Percentiles rank a stretch among this genome's conserved stretches.
phyloP scores from a whole-genome alignment of 306 rosid species.

The Castanea crenata region DNA sequence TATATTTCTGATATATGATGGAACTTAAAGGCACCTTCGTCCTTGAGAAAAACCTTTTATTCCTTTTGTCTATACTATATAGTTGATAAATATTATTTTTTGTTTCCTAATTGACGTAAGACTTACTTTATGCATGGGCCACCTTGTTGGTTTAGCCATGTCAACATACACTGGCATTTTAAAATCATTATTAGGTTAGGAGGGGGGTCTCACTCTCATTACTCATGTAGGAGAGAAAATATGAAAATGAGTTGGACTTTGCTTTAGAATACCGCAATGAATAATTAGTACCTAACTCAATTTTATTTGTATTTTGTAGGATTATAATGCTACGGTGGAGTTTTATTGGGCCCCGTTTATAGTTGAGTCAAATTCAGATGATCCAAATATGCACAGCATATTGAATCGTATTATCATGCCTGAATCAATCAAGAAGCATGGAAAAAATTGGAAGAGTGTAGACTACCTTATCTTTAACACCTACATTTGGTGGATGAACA shows the following conservation, averaged over 20 bases:
- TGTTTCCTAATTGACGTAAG: neutral
- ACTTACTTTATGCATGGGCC: neutral
- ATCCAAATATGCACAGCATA: slow-evolving; percentile 85
- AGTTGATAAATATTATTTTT: neutral
- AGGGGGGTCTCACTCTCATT: neutral
- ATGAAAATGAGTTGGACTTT: neutral
- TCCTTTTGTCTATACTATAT: no score
- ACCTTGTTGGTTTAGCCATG: neutral
- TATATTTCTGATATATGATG: no score
- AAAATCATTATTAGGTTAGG: neutral
- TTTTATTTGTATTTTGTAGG: slow-evolving; percentile 38
- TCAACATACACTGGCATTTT: neutral
- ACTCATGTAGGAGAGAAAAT: neutral
- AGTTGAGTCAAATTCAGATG: slow-evolving; percentile 95
- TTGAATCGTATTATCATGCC: slow-evolving; percentile 86
- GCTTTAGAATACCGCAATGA: slow-evolving; percentile 24
- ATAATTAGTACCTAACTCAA: neutral
- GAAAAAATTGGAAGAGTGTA: slow-evolving; percentile 68
- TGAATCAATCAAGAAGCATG: slow-evolving; percentile 83
- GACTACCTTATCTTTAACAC: slow-evolving; percentile 87
- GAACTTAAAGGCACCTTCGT: no score
- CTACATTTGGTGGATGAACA: slow-evolving; percentile 99
- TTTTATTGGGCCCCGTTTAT: slow-evolving; percentile 97
- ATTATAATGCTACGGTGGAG: slow-evolving; percentile 81
- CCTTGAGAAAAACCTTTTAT: neutral